phyloP scores from a whole-genome alignment of 2,329 filamentous ascomycete genomes.

The Lasiodiplodia gonubiensis region DNA sequence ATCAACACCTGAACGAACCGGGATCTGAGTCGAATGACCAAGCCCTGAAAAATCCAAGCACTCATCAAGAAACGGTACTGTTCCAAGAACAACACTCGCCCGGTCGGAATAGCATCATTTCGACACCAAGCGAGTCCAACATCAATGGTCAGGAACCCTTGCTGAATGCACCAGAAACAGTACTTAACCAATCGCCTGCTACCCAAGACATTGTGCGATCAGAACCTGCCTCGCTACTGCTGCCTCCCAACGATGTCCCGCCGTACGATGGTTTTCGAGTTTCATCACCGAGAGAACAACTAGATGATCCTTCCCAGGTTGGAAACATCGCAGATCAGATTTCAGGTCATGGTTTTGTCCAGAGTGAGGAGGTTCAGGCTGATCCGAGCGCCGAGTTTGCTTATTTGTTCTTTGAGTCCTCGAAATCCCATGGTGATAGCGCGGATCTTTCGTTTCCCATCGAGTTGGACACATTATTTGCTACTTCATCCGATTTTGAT shows the following conservation, averaged over 20 bases:
- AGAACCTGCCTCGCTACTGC: neutral
- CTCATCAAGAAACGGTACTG: fast-evolving
- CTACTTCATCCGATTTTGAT: neutral
- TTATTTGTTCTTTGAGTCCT: fast-evolving
- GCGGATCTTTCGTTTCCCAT: neutral
- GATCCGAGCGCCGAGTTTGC: neutral
- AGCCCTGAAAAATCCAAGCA: neutral
- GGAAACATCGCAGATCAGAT: neutral
- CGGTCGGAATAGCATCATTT: no score
- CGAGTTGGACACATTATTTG: neutral
- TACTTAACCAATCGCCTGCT: no score
- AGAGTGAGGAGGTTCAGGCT: neutral
- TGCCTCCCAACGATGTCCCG: neutral
- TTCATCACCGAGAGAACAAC: neutral
- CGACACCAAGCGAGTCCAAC: no score
- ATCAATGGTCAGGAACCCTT: no score
- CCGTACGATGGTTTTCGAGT: neutral
- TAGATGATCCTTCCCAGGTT: no score
- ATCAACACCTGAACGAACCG: neutral
- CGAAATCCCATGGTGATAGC: no score
- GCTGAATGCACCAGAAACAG: no score
- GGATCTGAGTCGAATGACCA: neutral
- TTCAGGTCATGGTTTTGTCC: neutral
- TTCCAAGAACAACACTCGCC: no score
- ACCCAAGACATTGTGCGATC: no score